Evolutionary conservation across 441 rosid species (phyloP).

Genomic region (Gossypium lobatum): DNA sequence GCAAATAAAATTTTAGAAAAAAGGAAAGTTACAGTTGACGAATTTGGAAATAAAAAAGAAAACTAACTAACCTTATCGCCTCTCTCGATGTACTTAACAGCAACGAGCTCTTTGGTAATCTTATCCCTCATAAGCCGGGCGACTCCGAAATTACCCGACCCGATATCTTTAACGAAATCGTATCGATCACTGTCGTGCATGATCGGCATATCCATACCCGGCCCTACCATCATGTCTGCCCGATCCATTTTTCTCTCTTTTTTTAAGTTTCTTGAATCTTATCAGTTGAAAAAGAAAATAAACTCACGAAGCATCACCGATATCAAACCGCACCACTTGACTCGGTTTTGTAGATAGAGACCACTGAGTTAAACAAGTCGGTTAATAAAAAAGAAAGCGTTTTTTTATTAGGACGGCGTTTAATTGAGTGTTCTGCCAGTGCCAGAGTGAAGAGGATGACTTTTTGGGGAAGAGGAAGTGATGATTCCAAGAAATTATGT

Average conservation of each 20-base stretch:
- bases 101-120: constrained; percentile 54
- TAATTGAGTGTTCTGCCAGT: background rate
- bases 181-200: constrained; percentile 66
- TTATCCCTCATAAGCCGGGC: constrained; percentile 64
- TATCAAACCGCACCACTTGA: background rate
- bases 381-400: background rate
- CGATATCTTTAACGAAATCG: constrained; percentile 59
- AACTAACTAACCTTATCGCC: constrained; percentile 49
- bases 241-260: constrained; percentile 44
- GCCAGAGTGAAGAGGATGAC: background rate
- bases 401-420: background rate
- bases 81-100: constrained; percentile 69
- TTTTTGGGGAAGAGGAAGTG: constrained; percentile 10
- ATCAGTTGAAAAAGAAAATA: background rate
- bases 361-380: constrained; percentile 5
- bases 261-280: background rate
- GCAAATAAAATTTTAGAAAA: background rate
- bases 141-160: constrained; percentile 58
- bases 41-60: background rate
- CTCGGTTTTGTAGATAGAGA: background rate
- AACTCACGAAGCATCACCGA: constrained; percentile 18
- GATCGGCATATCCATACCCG: constrained; percentile 54
- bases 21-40: too few species aligned
- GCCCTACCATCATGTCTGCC: constrained; percentile 47
- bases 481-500: constrained; percentile 6